Percentiles rank a stretch among this genome's conserved stretches.
Evolutionary conservation across 2,329 filamentous ascomycete species (phyloP).

Genomic region (Fusarium succisae): DNA sequence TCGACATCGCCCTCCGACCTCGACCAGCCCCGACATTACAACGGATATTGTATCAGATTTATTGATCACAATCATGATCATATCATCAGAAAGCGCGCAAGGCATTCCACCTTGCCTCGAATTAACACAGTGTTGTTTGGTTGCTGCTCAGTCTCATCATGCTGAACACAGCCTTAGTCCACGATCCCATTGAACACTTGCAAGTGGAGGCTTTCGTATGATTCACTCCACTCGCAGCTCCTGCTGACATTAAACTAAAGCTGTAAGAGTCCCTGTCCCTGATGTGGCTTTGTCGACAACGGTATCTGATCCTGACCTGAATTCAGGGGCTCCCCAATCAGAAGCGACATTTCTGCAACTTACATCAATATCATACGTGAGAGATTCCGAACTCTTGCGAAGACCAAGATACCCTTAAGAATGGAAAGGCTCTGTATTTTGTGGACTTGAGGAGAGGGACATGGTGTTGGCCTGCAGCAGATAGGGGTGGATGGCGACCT

Average conservation of each 20-base stretch:
- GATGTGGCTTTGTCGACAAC: too few species aligned
- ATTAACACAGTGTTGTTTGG: neutral
- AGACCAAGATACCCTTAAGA: rapidly evolving
- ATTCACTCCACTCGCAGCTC: rapidly evolving
- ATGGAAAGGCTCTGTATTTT: rapidly evolving
- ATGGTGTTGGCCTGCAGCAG: neutral
- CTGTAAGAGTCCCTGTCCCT: rapidly evolving
- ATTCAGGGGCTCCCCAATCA: neutral
- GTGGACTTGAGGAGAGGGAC: rapidly evolving
- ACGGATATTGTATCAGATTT: rapidly evolving
- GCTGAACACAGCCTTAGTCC: rapidly evolving
- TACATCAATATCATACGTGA: rapidly evolving
- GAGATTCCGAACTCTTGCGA: rapidly evolving
- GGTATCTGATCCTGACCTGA: neutral
- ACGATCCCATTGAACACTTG: rapidly evolving
- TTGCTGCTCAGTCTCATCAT: neutral
- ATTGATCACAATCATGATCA: rapidly evolving
- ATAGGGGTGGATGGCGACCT: rapidly evolving
- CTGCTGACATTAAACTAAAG: rapidly evolving
- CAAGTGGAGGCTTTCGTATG: rapidly evolving
- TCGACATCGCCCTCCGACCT: neutral
- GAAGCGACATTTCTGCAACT: neutral
- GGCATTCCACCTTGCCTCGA: rapidly evolving
- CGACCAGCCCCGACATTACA: too few species aligned
- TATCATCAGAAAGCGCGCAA: rapidly evolving